Evolutionary conservation across 192 early-diverging fungal genomes (phyloP).

Genomic region (Mortierella hygrophila): DNA sequence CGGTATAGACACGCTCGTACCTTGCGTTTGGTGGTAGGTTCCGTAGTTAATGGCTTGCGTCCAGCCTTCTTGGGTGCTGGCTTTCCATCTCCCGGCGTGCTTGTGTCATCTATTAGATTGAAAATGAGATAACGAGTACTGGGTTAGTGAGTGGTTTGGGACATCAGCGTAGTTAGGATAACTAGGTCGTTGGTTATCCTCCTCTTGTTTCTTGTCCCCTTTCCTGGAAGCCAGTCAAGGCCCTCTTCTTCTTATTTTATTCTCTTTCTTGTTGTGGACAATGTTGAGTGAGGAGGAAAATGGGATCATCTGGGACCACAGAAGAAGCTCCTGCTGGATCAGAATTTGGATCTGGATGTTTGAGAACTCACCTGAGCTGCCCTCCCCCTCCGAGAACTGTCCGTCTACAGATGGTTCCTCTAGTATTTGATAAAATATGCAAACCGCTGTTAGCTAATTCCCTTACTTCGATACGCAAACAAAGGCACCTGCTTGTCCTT

Average conservation of each 20-base stretch:
- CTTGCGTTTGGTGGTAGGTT: conserved; percentile 59
- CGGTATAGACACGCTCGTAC: conserved; percentile 7
- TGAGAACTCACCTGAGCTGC: conserved; percentile 41
- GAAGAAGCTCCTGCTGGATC: neutral
- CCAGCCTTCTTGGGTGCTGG: conserved; percentile 69
- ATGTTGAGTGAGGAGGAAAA: neutral
- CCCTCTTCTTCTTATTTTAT: too few species aligned
- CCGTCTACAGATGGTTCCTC: neutral
- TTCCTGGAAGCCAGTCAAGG: too few species aligned
- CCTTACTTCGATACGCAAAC: too few species aligned
- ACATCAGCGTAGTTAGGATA: too few species aligned
- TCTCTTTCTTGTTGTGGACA: too few species aligned
- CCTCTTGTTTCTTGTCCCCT: too few species aligned
- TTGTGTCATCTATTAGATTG: conserved; percentile 26
- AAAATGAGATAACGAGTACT: neutral
- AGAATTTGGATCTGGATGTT: neutral
- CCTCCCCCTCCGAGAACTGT: conserved; percentile 31
- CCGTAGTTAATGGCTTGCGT: conserved; percentile 71
- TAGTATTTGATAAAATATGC: neutral
- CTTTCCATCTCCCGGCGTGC: conserved; percentile 53
- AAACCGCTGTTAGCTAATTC: neutral
- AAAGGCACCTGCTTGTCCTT: too few species aligned
- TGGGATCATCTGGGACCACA: neutral
- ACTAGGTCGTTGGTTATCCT: too few species aligned
- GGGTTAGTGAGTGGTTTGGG: neutral